phyloP scores from a whole-genome alignment of 176 grass and related monocot genomes.

The Miscanthus lutarioriparius region DNA sequence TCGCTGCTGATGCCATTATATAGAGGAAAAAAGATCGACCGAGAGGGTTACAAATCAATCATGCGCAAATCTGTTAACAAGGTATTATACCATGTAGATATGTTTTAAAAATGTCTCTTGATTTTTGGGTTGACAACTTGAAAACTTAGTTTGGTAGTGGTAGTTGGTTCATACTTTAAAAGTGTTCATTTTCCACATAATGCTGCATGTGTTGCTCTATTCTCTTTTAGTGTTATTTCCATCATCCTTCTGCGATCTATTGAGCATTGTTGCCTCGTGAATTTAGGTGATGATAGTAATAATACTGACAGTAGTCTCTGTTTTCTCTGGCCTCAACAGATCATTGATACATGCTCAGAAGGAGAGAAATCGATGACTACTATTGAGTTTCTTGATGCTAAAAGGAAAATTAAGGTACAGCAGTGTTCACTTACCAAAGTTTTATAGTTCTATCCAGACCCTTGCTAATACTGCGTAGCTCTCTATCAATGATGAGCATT shows the following conservation, averaged over 20 bases:
- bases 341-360: constrained; percentile 83
- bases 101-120: neutral
- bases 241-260: constrained; percentile 28
- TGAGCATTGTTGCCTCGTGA: neutral
- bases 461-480: neutral
- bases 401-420: constrained; percentile 86
- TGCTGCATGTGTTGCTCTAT: constrained; percentile 15
- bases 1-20: constrained; percentile 88
- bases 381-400: constrained; percentile 88
- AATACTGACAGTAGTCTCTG: constrained; percentile 33
- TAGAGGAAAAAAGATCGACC: constrained; percentile 77
- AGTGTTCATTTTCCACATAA: constrained; percentile 15
- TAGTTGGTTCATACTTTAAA: constrained; percentile 28
- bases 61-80: constrained; percentile 97
- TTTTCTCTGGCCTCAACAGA: constrained; percentile 53
- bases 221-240: constrained; percentile 24
- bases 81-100: constrained; percentile 53
- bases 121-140: constrained; percentile 16
- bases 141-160: constrained; percentile 2
- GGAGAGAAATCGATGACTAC: constrained; percentile 83
- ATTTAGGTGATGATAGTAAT: constrained; percentile 39
- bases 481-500: constrained; percentile 28
- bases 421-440: constrained; percentile 33
- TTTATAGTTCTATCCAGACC: constrained; percentile 23
- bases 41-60: constrained; percentile 77